phyloP scores from a whole-genome alignment of 805 yeast genomes.

The Candida pini region DNA sequence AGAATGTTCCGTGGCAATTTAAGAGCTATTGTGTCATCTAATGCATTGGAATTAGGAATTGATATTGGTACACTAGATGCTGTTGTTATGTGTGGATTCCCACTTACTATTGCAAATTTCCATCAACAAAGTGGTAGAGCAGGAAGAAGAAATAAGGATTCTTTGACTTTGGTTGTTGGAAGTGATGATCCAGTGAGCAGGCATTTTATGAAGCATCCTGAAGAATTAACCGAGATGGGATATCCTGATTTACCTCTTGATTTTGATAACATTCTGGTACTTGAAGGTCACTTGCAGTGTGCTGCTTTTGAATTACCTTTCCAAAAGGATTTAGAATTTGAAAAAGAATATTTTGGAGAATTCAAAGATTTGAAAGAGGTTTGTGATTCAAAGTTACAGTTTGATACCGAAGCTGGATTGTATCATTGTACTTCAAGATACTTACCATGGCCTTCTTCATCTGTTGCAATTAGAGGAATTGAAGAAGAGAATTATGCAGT shows the following conservation, averaged over 20 bases:
- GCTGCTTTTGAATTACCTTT: slow-evolving; percentile 87
- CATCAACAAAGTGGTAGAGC: slow-evolving; percentile 98
- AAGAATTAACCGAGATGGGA: slow-evolving; percentile 45
- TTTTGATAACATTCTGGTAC: slow-evolving; percentile 52
- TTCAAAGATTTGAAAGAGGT: slow-evolving; percentile 19
- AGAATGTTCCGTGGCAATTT: slow-evolving; percentile 87
- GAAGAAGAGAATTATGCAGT: slow-evolving; percentile 83
- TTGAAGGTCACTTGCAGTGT: slow-evolving; percentile 87
- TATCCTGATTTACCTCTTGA: slow-evolving; percentile 57
- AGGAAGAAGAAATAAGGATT: slow-evolving; percentile 82
- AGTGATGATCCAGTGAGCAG: slow-evolving; percentile 84
- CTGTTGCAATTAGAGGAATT: slow-evolving; percentile 75
- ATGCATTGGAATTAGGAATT: slow-evolving; percentile 92
- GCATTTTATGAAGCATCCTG: slow-evolving; percentile 68
- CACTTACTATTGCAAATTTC: slow-evolving; percentile 76
- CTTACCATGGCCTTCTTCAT: slow-evolving; percentile 76
- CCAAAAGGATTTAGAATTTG: slow-evolving; percentile 36
- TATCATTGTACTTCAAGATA: slow-evolving; percentile 54
- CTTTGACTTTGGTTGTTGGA: slow-evolving; percentile 79
- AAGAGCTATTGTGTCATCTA: slow-evolving; percentile 86
- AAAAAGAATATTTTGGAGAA: slow-evolving; percentile 51
- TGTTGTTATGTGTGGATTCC: slow-evolving; percentile 90
- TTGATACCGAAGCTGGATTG: slow-evolving; percentile 37
- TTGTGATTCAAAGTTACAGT: slow-evolving; percentile 32
- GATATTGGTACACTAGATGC: slow-evolving; percentile 93